These are phyloP conservation scores for Circinella minor DNA, from an alignment of 371 early-diverging fungal species.

Conservation along the genomic window DNA sequence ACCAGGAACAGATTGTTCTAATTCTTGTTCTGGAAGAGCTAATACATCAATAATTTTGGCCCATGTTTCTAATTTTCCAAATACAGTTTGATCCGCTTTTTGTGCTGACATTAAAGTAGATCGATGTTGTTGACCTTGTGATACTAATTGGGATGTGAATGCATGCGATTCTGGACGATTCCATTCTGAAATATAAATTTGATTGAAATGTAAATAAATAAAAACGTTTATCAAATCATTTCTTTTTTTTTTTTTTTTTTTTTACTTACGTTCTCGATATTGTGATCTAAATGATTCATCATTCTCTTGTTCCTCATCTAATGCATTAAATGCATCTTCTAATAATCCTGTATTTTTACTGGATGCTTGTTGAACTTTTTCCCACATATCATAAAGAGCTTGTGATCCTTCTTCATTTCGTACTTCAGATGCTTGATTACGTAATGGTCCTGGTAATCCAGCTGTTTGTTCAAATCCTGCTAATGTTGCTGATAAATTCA, in stretches of 20 bases:
- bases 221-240: neutral
- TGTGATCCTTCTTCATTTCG: conserved; percentile 69
- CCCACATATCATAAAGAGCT: conserved; percentile 64
- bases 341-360: conserved; percentile 56
- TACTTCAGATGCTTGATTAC: conserved; percentile 77
- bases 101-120: conserved; percentile 69
- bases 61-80: conserved; percentile 67
- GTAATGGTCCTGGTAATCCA: conserved; percentile 72
- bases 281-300: conserved; percentile 64
- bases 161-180: conserved; percentile 62
- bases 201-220: neutral
- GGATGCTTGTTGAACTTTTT: conserved; percentile 60
- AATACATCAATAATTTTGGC: conserved; percentile 51
- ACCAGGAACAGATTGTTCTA: conserved; percentile 41
- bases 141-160: conserved; percentile 66
- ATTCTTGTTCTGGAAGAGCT: conserved; percentile 35
- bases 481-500: conserved; percentile 73
- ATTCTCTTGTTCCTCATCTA: conserved; percentile 76
- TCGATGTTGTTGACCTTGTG: conserved; percentile 66
- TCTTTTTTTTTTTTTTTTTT: neutral
- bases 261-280: conserved; percentile 45
- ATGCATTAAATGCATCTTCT: conserved; percentile 67
- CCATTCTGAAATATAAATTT: conserved; percentile 42
- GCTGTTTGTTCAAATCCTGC: conserved; percentile 70
- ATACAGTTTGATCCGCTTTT: conserved; percentile 69